Evolutionary conservation across 495 filamentous ascomycete species (phyloP).

Genomic region (Podospora conica): DNA sequence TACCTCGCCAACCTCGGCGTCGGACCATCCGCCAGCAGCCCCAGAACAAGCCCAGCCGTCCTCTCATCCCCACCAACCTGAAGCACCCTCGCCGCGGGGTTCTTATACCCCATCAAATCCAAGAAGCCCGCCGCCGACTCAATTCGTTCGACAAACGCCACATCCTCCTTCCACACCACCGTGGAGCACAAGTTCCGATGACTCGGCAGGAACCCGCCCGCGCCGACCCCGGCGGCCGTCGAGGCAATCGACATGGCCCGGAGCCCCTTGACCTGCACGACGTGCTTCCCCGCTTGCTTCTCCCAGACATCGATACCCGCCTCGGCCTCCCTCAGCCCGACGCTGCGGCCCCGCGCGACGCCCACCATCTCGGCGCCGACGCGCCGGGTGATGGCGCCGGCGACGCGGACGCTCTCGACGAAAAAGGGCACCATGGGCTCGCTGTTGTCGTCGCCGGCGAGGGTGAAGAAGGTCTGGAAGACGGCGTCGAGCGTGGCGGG

Average conservation of each 20-base stretch:
- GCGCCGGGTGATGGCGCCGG: constrained; percentile 14
- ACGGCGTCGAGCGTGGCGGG: constrained; percentile 20
- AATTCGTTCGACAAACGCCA: not conserved
- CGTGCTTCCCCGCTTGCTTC: not conserved
- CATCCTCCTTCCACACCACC: constrained; percentile 26
- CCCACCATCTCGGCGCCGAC: constrained; percentile 7
- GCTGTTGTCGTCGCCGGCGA: constrained; percentile 4
- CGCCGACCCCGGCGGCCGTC: not conserved
- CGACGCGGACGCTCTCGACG: constrained; percentile 17
- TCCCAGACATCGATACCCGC: constrained; percentile 14
- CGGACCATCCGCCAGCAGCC: not conserved
- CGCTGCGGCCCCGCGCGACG: constrained; percentile 5
- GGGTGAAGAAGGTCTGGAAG: constrained; percentile 13
- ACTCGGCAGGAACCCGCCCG: constrained; percentile 23
- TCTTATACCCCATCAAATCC: constrained; percentile 14
- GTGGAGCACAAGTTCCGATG: constrained; percentile 27
- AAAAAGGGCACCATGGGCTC: constrained; percentile 12
- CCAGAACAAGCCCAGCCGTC: not conserved
- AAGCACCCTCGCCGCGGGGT: constrained; percentile 5
- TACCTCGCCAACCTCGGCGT: constrained; percentile 9
- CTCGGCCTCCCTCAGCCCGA: constrained; percentile 7
- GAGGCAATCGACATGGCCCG: constrained; percentile 1
- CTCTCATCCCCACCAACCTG: constrained; percentile 6
- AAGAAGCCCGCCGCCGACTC: not conserved
- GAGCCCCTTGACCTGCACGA: constrained; percentile 13